Evolutionary conservation across 495 filamentous ascomycete genomes (phyloP).

Genomic region (Collariella sp.): DNA sequence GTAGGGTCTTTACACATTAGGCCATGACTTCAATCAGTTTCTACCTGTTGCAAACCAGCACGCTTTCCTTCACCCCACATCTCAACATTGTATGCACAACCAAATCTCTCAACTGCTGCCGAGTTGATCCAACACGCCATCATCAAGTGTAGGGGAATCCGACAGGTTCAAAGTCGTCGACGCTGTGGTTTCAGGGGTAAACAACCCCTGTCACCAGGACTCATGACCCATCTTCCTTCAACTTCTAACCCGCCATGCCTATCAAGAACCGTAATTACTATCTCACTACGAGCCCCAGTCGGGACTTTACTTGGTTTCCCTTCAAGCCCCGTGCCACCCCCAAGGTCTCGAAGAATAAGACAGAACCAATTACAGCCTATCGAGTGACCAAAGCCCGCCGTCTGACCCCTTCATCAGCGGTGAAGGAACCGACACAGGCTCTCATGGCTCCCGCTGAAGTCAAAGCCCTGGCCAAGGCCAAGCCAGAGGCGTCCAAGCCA

Average conservation of each 20-base stretch:
- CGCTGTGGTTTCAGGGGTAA: background rate
- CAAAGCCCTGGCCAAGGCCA: background rate
- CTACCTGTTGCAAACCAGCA: background rate
- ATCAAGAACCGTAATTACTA: conserved; percentile 4
- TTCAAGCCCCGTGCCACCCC: background rate
- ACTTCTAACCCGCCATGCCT: background rate
- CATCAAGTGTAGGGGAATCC: too few relatives aligned
- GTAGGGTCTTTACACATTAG: background rate
- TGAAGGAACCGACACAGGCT: background rate
- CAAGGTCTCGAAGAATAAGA: background rate
- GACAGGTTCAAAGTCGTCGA: too few relatives aligned
- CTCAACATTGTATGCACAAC: too few relatives aligned
- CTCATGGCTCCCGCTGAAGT: background rate
- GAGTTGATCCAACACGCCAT: too few relatives aligned
- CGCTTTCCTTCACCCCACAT: too few relatives aligned
- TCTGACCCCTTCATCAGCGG: background rate
- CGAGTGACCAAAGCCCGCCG: background rate
- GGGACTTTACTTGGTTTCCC: conserved; percentile 10
- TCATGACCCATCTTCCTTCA: background rate
- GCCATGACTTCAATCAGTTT: background rate
- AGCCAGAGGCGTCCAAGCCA: background rate
- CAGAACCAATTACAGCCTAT: background rate
- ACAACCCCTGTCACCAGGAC: background rate
- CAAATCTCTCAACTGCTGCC: too few relatives aligned
- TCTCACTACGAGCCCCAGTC: conserved; percentile 2